These are phyloP conservation scores for Alternaria sp. DNA, from an alignment of 2,329 filamentous ascomycete genomes.

Conservation along the genomic window DNA sequence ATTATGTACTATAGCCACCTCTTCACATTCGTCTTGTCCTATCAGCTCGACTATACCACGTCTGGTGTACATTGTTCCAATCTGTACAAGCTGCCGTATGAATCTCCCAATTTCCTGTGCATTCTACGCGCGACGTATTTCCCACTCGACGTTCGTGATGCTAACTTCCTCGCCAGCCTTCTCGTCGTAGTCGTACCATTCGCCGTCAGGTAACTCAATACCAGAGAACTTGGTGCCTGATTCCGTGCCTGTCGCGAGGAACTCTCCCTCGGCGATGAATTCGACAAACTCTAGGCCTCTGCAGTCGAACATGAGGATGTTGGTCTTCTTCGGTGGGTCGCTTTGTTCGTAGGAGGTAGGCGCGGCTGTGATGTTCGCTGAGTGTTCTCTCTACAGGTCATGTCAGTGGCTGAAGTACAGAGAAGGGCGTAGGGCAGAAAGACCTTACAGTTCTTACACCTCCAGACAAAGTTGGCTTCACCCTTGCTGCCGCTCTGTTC, in stretches of 20 bases:
- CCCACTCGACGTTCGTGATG: slow-evolving; percentile 88
- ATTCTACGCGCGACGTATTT: slow-evolving; percentile 71
- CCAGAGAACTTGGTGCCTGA: slow-evolving; percentile 80
- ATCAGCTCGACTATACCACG: neutral
- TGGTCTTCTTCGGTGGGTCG: slow-evolving; percentile 76
- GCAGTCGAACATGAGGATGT: slow-evolving; percentile 90
- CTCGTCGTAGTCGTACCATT: slow-evolving; percentile 99
- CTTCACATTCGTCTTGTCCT: neutral
- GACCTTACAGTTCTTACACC: slow-evolving; percentile 97
- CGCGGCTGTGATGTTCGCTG: slow-evolving; percentile 78
- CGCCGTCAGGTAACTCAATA: slow-evolving; percentile 85
- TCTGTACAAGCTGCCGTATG: neutral
- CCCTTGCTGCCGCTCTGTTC: slow-evolving; percentile 92
- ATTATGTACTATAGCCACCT: neutral
- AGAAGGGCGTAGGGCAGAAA: slow-evolving; percentile 20
- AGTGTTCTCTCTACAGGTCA: slow-evolving; percentile 73
- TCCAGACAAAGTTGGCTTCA: slow-evolving; percentile 99
- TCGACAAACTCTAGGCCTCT: slow-evolving; percentile 90
- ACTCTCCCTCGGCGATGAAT: slow-evolving; percentile 93
- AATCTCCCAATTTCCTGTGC: neutral
- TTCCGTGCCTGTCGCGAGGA: slow-evolving; percentile 82
- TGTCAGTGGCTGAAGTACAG: slow-evolving; percentile 6
- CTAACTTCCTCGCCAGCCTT: slow-evolving; percentile 91
- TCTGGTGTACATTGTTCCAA: neutral
- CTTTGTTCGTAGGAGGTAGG: slow-evolving; percentile 74